Conservation (phyloP, 768 basidiomycete species). For the Boletus rex-veris region DNA sequence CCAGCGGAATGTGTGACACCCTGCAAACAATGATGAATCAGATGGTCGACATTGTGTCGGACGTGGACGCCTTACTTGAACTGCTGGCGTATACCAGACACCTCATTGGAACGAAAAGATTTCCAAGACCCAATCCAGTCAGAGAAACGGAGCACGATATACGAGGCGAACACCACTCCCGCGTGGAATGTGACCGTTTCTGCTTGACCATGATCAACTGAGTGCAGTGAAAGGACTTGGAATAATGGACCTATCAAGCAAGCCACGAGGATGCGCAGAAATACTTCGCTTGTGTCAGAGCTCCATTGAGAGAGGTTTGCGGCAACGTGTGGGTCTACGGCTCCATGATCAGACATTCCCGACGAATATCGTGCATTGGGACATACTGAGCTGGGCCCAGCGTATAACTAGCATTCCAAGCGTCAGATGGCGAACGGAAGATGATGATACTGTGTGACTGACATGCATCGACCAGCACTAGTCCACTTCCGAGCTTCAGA, state of each 20-base stretch:
- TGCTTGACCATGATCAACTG: constrained; percentile 24
- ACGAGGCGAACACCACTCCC: constrained; percentile 60
- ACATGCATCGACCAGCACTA: constrained; percentile 74
- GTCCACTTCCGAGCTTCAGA: constrained; percentile 52
- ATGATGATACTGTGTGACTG: constrained; percentile 25
- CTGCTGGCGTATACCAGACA: constrained; percentile 56
- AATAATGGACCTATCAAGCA: constrained; percentile 53
- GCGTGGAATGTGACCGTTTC: constrained; percentile 75
- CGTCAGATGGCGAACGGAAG: constrained; percentile 2
- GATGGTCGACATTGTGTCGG: background rate
- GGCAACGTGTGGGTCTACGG: constrained; percentile 39
- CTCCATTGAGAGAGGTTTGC: constrained; percentile 49
- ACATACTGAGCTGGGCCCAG: constrained; percentile 67
- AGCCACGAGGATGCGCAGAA: constrained; percentile 60
- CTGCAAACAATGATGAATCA: constrained; percentile 32
- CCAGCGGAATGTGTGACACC: constrained; percentile 72
- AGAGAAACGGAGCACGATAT: constrained; percentile 43
- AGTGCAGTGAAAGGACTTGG: background rate
- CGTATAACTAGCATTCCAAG: constrained; percentile 55
- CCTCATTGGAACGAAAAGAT: constrained; percentile 11
- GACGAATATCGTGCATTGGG: background rate
- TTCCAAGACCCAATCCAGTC: constrained; percentile 34
- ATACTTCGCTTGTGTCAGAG: constrained; percentile 43
- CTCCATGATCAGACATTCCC: background rate
- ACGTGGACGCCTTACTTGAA: constrained; percentile 44